Evolutionary conservation across 148 eudicot species (phyloP).

Genomic region (Nepenthes gracilis): DNA sequence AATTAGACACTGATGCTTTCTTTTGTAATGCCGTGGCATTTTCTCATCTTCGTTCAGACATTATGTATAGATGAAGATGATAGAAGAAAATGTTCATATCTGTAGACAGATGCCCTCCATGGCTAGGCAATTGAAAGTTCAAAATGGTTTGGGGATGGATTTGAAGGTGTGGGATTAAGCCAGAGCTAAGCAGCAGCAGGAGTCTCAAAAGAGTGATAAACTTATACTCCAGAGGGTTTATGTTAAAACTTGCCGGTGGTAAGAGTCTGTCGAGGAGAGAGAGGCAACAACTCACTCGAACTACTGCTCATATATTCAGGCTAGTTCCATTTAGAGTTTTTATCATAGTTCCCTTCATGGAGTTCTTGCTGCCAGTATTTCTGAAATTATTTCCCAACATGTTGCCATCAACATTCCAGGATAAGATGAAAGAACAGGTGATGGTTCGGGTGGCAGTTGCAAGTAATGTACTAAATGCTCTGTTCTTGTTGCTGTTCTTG

Average conservation of each 20-base stretch:
- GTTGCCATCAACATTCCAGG: constrained; percentile 87
- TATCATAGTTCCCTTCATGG: constrained; percentile 80
- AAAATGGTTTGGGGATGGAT: too few species aligned
- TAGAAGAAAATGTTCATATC: too few species aligned
- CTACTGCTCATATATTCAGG: constrained; percentile 85
- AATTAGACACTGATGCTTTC: too few species aligned
- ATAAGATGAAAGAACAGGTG: constrained; percentile 91
- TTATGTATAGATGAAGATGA: too few species aligned
- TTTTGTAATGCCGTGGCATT: too few species aligned
- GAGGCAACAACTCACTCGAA: constrained; percentile 78
- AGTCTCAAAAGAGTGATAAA: constrained; percentile 39
- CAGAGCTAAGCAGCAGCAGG: constrained; percentile 64
- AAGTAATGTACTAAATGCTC: too few species aligned
- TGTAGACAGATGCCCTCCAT: too few species aligned
- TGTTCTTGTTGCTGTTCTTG: too few species aligned
- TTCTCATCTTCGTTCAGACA: too few species aligned
- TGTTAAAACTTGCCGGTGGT: constrained; percentile 58
- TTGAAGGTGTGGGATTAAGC: too few species aligned
- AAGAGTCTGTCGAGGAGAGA: constrained; percentile 75
- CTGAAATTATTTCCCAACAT: constrained; percentile 74
- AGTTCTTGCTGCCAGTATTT: constrained; percentile 69
- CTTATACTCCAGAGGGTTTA: constrained; percentile 34
- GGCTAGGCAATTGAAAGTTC: too few species aligned
- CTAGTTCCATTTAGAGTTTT: constrained; percentile 83
- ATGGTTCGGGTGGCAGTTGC: constrained; percentile 1